Evolutionary conservation across 2,329 filamentous ascomycete genomes (phyloP).

Genomic region (Verticillium albo-atrum): DNA sequence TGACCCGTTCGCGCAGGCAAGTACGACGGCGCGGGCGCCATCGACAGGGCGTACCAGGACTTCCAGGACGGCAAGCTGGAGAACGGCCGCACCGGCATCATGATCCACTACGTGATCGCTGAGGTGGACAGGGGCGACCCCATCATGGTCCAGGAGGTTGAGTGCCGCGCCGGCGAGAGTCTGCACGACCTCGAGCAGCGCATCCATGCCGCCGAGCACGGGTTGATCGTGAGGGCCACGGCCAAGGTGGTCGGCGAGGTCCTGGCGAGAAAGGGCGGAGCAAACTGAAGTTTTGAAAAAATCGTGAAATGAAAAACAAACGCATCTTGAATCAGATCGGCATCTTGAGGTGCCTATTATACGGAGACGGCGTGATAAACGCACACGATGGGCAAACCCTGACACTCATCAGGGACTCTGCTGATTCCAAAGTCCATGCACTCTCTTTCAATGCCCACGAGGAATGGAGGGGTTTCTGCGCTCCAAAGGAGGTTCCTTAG

Average conservation of each 20-base stretch:
- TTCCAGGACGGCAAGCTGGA: slow-evolving; percentile 61
- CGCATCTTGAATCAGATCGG: too few species aligned
- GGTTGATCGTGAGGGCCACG: slow-evolving; percentile 73
- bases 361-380: too few species aligned
- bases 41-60: slow-evolving; percentile 71
- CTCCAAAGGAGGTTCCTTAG: too few species aligned
- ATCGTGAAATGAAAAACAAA: too few species aligned
- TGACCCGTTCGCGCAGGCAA: slow-evolving; percentile 41
- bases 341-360: too few species aligned
- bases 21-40: slow-evolving; percentile 74
- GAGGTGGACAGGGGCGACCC: slow-evolving; percentile 72
- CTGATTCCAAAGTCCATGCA: too few species aligned
- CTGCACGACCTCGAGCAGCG: slow-evolving; percentile 52
- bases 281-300: too few species aligned
- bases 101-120: slow-evolving; percentile 80
- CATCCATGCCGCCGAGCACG: slow-evolving; percentile 74
- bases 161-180: background rate
- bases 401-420: too few species aligned
- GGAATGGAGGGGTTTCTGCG: too few species aligned
- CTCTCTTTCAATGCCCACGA: too few species aligned
- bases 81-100: slow-evolving; percentile 72
- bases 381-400: too few species aligned
- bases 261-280: slow-evolving; percentile 2
- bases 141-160: background rate
- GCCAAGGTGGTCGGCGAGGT: slow-evolving; percentile 39